These are phyloP conservation scores for Agaricus sinodeliciosus DNA, from an alignment of 768 basidiomycete species.

Conservation along the genomic window DNA sequence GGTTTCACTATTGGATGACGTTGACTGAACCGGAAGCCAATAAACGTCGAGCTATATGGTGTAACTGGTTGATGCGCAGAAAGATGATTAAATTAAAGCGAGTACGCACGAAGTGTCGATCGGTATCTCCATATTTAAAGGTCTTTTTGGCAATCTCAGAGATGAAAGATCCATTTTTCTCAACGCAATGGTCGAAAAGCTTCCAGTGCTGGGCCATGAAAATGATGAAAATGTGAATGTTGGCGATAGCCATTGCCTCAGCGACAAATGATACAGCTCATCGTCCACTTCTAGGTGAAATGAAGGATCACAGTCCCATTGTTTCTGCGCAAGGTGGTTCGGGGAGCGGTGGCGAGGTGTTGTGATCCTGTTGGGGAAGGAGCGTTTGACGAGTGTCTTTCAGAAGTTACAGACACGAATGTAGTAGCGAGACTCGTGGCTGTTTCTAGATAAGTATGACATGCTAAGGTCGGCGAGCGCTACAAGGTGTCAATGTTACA, in stretches of 20 bases:
- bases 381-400: constrained; percentile 52
- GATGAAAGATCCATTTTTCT: constrained; percentile 40
- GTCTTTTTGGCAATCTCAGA: constrained; percentile 40
- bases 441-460: background rate
- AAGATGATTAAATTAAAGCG: background rate
- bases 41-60: constrained; percentile 55
- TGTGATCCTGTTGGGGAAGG: constrained; percentile 86
- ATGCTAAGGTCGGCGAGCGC: no score
- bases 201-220: constrained; percentile 29
- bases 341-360: constrained; percentile 44
- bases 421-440: background rate
- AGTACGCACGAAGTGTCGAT: constrained; percentile 45
- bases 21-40: constrained; percentile 35
- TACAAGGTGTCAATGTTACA: no score
- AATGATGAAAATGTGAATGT: no score
- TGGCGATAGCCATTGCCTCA: background rate
- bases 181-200: constrained; percentile 46
- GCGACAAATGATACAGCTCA: constrained; percentile 85
- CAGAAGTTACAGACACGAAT: constrained; percentile 14
- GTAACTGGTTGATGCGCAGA: background rate
- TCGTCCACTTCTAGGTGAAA: constrained; percentile 79
- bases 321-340: constrained; percentile 39
- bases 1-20: constrained; percentile 20
- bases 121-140: constrained; percentile 49
- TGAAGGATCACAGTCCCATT: constrained; percentile 86